Conservation (phyloP, 164 flowering plant species). For the Liquidambar formosana region DNA sequence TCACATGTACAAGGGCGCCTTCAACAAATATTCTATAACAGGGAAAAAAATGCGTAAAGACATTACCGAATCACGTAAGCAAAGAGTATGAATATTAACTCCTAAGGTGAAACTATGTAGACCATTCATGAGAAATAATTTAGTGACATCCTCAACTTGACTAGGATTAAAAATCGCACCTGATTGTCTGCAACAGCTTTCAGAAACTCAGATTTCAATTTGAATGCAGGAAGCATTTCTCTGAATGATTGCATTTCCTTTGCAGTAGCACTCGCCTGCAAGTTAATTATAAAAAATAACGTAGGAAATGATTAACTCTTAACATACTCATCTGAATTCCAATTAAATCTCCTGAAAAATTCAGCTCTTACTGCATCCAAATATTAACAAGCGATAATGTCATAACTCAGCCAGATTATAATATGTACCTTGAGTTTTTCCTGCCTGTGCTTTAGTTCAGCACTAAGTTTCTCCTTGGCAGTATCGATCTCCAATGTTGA, state of each 20-base stretch:
- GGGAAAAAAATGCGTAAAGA: too few species aligned
- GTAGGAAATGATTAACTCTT: not conserved
- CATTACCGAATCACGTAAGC: too few species aligned
- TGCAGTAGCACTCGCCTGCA: conserved; percentile 55
- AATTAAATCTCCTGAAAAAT: not conserved
- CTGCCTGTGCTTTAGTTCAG: conserved; percentile 68
- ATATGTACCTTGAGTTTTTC: conserved; percentile 56
- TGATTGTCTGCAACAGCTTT: conserved; percentile 79
- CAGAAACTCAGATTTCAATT: conserved; percentile 71
- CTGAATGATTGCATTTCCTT: conserved; percentile 72
- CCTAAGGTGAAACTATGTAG: not conserved
- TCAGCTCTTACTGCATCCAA: not conserved
- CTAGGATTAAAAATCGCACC: conserved; percentile 35
- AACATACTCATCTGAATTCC: not conserved
- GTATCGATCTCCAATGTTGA: conserved; percentile 26
- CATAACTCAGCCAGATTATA: not conserved
- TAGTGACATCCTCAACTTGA: not conserved
- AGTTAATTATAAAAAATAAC: conserved; percentile 1
- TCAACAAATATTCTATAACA: too few species aligned
- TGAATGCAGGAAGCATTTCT: conserved; percentile 85
- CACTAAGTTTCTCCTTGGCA: conserved; percentile 50
- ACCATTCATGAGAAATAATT: not conserved
- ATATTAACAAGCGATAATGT: not conserved
- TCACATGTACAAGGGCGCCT: too few species aligned
- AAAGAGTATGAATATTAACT: not conserved